Conservation (phyloP, 2,329 filamentous ascomycete genomes). For the Cyanodermella asteris region DNA sequence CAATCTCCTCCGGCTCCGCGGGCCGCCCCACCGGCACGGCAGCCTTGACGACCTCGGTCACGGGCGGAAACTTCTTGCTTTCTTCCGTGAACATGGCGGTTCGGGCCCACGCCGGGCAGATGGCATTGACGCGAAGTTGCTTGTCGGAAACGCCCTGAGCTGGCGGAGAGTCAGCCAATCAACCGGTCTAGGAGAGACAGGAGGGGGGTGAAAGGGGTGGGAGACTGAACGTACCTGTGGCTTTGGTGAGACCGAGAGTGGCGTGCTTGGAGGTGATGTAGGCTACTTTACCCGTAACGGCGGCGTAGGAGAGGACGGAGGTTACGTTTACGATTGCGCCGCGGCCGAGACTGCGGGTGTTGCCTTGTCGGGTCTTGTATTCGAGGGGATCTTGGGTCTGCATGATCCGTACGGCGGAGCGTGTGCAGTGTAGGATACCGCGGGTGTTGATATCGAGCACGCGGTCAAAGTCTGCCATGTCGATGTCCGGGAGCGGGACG, state of each 20-base stretch:
- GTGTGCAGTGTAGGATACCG: conserved; percentile 3
- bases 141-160: conserved; percentile 3
- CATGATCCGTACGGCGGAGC: conserved; percentile 4
- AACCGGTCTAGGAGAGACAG: too few relatives aligned
- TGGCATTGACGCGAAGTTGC: conserved; percentile 5
- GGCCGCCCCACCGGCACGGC: conserved; percentile 1
- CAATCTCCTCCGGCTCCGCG: conserved; percentile 16
- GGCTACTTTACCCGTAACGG: conserved; percentile 4
- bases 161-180: too few relatives aligned
- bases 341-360: conserved; percentile 5
- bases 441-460: conserved; percentile 2
- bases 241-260: conserved; percentile 9
- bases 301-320: conserved; percentile 3
- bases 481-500: neutral
- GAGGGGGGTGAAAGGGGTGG: too few relatives aligned
- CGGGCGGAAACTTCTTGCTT: neutral
- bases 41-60: neutral
- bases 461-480: conserved; percentile 2
- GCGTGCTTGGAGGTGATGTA: conserved; percentile 10
- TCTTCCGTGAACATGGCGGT: conserved; percentile 5
- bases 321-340: conserved; percentile 8
- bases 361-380: conserved; percentile 1
- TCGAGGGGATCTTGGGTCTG: conserved; percentile 4
- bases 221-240: too few relatives aligned
- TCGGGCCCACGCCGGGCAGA: conserved; percentile 5